Evolutionary conservation across 2,329 filamentous ascomycete genomes (phyloP).

Genomic region (Penicillium italicum): DNA sequence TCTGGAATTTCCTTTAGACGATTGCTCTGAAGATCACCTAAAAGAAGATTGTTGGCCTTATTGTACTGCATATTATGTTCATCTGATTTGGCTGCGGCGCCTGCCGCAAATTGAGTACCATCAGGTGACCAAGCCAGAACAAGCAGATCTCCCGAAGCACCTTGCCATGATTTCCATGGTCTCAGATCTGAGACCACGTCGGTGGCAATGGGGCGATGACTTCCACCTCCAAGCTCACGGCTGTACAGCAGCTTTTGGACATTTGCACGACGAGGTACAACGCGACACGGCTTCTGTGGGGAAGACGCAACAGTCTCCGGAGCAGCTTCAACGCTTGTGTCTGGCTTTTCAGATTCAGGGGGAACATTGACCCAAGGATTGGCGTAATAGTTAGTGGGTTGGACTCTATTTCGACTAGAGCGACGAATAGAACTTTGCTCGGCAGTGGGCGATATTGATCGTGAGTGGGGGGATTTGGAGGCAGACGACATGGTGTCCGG

Average conservation of each 20-base stretch:
- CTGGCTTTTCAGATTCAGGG: slow-evolving; percentile 11
- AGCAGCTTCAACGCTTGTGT: background rate
- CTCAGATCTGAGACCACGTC: slow-evolving; percentile 41
- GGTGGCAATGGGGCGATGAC: slow-evolving; percentile 13
- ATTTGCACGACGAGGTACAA: background rate
- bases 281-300: background rate
- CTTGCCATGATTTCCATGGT: slow-evolving; percentile 50
- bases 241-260: slow-evolving; percentile 22
- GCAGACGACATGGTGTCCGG: background rate
- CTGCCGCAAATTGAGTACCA: slow-evolving; percentile 54
- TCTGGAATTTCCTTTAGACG: slow-evolving; percentile 52
- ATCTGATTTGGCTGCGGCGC: slow-evolving; percentile 55
- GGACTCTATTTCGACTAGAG: slow-evolving; percentile 26
- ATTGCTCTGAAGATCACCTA: slow-evolving; percentile 47
- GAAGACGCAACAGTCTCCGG: background rate
- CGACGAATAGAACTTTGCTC: slow-evolving; percentile 20
- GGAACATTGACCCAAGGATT: slow-evolving; percentile 8
- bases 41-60: slow-evolving; percentile 53
- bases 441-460: background rate
- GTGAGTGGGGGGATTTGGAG: background rate
- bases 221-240: slow-evolving; percentile 28
- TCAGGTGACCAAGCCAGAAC: slow-evolving; percentile 56
- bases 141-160: slow-evolving; percentile 57
- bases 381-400: slow-evolving; percentile 34
- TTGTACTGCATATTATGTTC: slow-evolving; percentile 59